A percentile compares a stretch with the other conserved stretches of the same genome.
Evolutionary conservation across 768 basidiomycete genomes (phyloP).

Genomic region (Pisolithus sp.): DNA sequence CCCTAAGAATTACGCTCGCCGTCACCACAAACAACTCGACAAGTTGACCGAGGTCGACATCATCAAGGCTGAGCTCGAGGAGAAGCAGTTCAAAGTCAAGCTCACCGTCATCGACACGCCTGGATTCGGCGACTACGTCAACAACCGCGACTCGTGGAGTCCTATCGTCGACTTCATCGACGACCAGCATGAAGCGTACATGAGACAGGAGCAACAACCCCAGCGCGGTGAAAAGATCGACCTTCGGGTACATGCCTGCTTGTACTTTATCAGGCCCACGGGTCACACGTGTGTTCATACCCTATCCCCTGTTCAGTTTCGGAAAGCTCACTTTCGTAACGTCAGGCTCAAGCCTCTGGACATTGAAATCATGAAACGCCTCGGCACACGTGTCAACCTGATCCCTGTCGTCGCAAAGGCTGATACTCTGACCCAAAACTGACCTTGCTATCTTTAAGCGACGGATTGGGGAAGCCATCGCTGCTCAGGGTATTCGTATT

Average conservation of each 20-base stretch:
- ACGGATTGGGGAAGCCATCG: constrained; percentile 85
- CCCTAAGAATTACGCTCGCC: constrained; percentile 81
- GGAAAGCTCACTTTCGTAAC: constrained; percentile 4
- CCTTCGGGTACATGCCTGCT: constrained; percentile 90
- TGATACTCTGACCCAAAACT: constrained; percentile 91
- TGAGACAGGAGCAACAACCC: constrained; percentile 99
- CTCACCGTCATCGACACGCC: constrained; percentile 98
- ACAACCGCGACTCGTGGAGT: constrained; percentile 98
- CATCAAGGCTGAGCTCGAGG: constrained; percentile 98
- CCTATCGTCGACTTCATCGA: constrained; percentile 99
- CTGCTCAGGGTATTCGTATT: constrained; percentile 89
- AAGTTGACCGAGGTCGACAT: constrained; percentile 98
- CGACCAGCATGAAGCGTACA: constrained; percentile 91
- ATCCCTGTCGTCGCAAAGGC: constrained; percentile 98
- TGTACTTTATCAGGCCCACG: constrained; percentile 95
- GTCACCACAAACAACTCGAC: constrained; percentile 95
- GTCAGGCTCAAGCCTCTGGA: constrained; percentile 85
- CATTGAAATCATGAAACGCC: constrained; percentile 99
- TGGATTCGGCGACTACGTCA: constrained; percentile 99
- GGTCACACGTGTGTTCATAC: constrained; percentile 79
- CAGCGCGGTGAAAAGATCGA: constrained; percentile 91
- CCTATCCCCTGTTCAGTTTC: background rate
- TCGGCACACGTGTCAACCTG: constrained; percentile 95
- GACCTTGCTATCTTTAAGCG: constrained; percentile 91
- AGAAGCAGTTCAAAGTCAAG: constrained; percentile 99